These are phyloP conservation scores for Exophiala xenobiotica DNA, from an alignment of 2,329 filamentous ascomycete genomes.

Conservation along the genomic window DNA sequence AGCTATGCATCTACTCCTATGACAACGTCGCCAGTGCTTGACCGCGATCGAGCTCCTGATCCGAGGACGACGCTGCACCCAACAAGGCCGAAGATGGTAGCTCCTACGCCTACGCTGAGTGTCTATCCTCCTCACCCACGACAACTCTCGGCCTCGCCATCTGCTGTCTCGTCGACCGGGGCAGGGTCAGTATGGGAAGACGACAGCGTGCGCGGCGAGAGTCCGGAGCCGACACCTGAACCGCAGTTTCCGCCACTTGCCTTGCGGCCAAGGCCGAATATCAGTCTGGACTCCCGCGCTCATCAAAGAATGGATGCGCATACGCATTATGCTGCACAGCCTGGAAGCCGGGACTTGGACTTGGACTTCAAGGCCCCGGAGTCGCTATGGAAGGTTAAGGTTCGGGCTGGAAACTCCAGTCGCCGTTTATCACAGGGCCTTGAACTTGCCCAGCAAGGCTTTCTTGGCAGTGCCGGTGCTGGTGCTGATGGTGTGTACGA, in stretches of 20 bases:
- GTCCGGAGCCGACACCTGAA: conserved; percentile 9
- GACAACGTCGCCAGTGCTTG: not conserved
- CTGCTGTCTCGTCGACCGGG: conserved; percentile 18
- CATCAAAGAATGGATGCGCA: not conserved
- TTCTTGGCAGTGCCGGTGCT: too few species aligned
- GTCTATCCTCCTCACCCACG: conserved; percentile 13
- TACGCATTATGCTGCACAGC: not conserved
- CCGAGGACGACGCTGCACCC: not conserved
- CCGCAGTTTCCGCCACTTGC: not conserved
- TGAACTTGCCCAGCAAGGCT: too few species aligned
- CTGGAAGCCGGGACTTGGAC: not conserved
- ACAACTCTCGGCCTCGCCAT: conserved; percentile 15
- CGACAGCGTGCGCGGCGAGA: conserved; percentile 26
- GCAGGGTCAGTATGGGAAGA: conserved; percentile 43
- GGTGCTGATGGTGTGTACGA: too few species aligned
- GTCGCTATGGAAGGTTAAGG: not conserved
- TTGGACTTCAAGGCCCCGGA: not conserved
- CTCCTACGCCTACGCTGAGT: too few species aligned
- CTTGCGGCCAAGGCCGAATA: not conserved
- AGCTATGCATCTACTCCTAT: not conserved
- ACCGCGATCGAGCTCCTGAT: not conserved
- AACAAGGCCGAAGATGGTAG: not conserved
- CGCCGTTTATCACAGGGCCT: too few species aligned
- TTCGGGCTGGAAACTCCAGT: too few species aligned
- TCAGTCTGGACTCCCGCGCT: too few species aligned